Evolutionary conservation across 2,329 filamentous ascomycete genomes (phyloP).

Genomic region (Colletotrichum sp.): DNA sequence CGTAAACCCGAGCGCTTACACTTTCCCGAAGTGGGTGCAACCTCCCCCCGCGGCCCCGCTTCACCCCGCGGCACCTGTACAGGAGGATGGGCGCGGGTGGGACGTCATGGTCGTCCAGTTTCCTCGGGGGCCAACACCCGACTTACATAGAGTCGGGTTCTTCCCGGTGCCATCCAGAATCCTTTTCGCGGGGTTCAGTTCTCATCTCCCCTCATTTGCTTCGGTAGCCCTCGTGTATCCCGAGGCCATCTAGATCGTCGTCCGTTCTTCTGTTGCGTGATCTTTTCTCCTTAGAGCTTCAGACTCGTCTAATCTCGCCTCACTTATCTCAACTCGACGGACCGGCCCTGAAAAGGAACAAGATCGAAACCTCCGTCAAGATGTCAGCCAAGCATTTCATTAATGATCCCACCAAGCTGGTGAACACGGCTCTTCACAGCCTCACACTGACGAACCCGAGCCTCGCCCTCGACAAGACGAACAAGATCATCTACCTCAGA

Average conservation of each 20-base stretch:
- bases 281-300: not conserved
- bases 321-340: not conserved
- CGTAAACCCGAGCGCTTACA: conserved; percentile 2
- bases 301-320: not conserved
- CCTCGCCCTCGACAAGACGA: conserved; percentile 75
- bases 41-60: conserved; percentile 10
- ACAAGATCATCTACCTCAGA: conserved; percentile 85
- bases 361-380: conserved; percentile 8
- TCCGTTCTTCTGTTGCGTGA: not conserved
- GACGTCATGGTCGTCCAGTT: not conserved
- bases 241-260: not conserved
- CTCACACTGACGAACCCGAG: conserved; percentile 86
- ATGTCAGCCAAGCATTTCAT: conserved; percentile 84
- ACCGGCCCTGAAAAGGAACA: not conserved
- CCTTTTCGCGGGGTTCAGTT: not conserved
- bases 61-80: not conserved
- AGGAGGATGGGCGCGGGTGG: not conserved
- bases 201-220: not conserved
- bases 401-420: conserved; percentile 80
- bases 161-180: not conserved
- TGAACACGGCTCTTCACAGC: conserved; percentile 76
- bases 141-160: conserved; percentile 17
- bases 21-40: conserved; percentile 1
- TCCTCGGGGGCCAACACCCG: not conserved
- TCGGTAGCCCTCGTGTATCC: not conserved